Conservation (phyloP, 495 filamentous ascomycete species). For the Schizothecium vesticola region DNA sequence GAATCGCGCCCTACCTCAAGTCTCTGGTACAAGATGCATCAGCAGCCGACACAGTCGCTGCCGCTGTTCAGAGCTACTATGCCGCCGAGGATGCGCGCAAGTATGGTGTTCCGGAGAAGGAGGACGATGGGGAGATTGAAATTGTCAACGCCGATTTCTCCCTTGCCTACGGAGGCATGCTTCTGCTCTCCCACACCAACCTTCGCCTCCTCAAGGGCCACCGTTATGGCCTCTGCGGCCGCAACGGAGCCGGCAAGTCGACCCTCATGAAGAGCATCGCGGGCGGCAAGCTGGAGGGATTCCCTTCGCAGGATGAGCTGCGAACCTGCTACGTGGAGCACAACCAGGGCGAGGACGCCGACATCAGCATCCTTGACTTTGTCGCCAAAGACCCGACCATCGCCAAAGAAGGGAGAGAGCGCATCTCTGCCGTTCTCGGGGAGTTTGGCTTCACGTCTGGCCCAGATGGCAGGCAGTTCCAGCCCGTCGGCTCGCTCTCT, state of each 20-base stretch:
- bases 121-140: conserved; percentile 77
- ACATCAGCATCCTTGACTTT: conserved; percentile 91
- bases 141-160: conserved; percentile 99
- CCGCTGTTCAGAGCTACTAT: conserved; percentile 63
- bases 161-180: conserved; percentile 96
- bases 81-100: conserved; percentile 79
- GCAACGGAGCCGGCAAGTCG: conserved; percentile 97
- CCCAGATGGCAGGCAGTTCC: conserved; percentile 78
- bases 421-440: conserved; percentile 74
- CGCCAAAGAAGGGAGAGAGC: conserved; percentile 64
- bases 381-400: conserved; percentile 78
- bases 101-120: conserved; percentile 76
- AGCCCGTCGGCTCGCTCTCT: conserved; percentile 90
- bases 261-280: conserved; percentile 97
- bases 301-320: conserved; percentile 83
- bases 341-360: conserved; percentile 94
- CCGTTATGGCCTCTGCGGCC: conserved; percentile 91
- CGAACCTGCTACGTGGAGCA: conserved; percentile 98
- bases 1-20: conserved; percentile 67
- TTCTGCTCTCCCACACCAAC: conserved; percentile 93
- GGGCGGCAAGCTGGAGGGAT: conserved; percentile 91
- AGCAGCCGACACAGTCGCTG: conserved; percentile 55
- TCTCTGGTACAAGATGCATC: conserved; percentile 55
- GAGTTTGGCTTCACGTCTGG: conserved; percentile 93
- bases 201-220: conserved; percentile 91